Evolutionary conservation across 768 basidiomycete genomes (phyloP), one percentile per base, ranked within the genome.

Genomic region (button mushroom (Agaricus bisporus)): DNA sequence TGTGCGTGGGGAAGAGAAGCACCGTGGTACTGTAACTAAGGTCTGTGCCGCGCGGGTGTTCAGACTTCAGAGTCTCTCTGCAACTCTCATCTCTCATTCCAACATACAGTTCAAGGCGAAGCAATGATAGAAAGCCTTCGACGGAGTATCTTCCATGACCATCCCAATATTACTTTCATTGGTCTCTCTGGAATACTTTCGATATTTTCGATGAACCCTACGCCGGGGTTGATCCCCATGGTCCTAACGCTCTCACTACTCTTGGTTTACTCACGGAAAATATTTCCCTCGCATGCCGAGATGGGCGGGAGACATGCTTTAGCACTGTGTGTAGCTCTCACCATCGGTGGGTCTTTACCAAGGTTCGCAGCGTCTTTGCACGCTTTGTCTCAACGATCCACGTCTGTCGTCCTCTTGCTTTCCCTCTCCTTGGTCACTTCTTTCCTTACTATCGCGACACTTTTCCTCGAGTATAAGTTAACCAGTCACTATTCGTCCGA

Each of bases 321-420:
- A 53, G 54, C 73, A 37, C 65, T 80, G 52, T 58, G 72, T 65
- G 54, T 70, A 11, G 61, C 61, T 0, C 63, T 83, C 2, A 65
- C 78, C 0, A 15, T 68, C 0, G 79, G 73, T 0, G 71, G 74
- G 4, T 64, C 74, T 1, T 5, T 78, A 4, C 73, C 74, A 0
- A 75, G 74, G 44, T 56, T 73, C 25, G 60, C 64, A 15, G 73
- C 81, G 5, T 77, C 80, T 4, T 51, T 73, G 12, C 61, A 76
- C 47, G 85, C 87, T 0, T 68, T 88, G 7, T 85, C 85, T 0
- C 79, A 75, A 2, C 57, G 76, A 9, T 56, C 68, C 3, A 61
- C 70, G 14, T 83, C 88, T 0, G 14, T 87, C 17, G n/a, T 67
- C 4, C 70, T 76, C 0, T 66, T 88, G 8, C 59, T 70, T 17